These are phyloP conservation scores for Raddia distichophylla DNA, from an alignment of 176 grass and related monocot genomes.

Conservation along the genomic window DNA sequence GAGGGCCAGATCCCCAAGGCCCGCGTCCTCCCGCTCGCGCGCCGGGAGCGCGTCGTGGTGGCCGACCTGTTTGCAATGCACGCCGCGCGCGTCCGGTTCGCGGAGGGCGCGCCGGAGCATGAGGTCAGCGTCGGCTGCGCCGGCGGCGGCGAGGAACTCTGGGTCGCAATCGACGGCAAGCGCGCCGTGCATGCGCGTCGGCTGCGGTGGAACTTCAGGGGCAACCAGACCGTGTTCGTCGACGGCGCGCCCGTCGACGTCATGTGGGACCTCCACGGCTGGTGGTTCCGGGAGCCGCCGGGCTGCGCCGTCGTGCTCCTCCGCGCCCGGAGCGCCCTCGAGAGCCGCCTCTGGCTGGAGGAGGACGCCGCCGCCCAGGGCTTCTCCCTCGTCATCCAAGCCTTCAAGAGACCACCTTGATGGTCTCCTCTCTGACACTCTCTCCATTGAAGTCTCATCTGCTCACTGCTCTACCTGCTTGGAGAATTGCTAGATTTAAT, in stretches of 20 bases:
- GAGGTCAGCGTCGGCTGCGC: conserved; percentile 76
- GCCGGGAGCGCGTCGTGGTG: conserved; percentile 69
- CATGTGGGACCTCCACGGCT: conserved; percentile 91
- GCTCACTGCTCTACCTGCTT: not conserved
- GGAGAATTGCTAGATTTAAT: conserved; percentile 4
- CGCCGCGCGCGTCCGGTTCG: conserved; percentile 59
- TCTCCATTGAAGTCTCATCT: not conserved
- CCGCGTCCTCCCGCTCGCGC: conserved; percentile 36
- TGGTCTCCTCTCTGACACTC: not conserved
- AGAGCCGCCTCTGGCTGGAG: conserved; percentile 92
- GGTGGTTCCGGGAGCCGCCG: conserved; percentile 59
- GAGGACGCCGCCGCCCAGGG: conserved; percentile 60
- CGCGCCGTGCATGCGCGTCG: conserved; percentile 63
- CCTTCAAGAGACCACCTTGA: conserved; percentile 57
- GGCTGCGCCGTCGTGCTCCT: conserved; percentile 83
- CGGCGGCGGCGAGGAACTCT: conserved; percentile 56
- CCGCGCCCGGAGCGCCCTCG: conserved; percentile 68
- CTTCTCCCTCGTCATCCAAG: conserved; percentile 82
- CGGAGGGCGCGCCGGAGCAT: conserved; percentile 67
- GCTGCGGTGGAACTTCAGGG: conserved; percentile 76
- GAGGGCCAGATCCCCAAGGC: conserved; percentile 53
- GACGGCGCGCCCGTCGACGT: conserved; percentile 85
- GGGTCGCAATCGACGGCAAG: conserved; percentile 78
- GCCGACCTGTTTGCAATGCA: conserved; percentile 32
- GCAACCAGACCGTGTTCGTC: conserved; percentile 94